Evolutionary conservation across 257 asterid genomes (phyloP), one percentile per base, ranked within the genome.

Genomic region (Cruciata laevipes): DNA sequence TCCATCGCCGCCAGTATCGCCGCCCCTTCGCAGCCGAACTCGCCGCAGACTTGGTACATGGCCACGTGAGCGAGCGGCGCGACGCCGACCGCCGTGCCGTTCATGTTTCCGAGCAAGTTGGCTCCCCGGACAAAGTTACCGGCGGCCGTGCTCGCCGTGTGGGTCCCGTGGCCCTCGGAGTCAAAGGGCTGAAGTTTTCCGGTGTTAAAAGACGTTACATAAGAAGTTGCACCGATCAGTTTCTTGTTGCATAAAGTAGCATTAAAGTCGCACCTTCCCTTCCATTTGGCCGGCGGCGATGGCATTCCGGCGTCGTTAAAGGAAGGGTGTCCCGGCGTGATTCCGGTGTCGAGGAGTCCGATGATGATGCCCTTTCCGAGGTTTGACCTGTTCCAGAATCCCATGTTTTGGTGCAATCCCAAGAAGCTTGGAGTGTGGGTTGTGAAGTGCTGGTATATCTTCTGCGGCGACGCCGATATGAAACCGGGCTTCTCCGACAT

Each of bases 271-370:
- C 70, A 66, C 7, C 3, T 66, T 0, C 70, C 70, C 47, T 49
- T 66, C 70, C 70, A 66, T 49, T 49, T 66, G 1, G 30, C n/a
- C 0, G 70, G 70, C 2, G 70, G 61, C 1, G 70, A 13, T 8
- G 70, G 61, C n/a, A 66, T 2, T 0, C 61, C 61, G 2, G 13
- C 61, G 20, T 47, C 70, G 13, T 17, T 49, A n/a, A 66, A 66
- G 0, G 70, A 66, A 5, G 70, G 70, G 12, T 66, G 70, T 0
- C 5, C 20, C 5, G 69, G 69, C 1, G 58, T 24, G 5, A 66
- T 66, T 20, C 70, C 70, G 4, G 61, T 66, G 61, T 66, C 70
- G 61, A 66, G 1, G 9, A 66, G n/a, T 66, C 70, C 70, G 33
- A 66, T 49, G 10, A 66, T 49, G 3, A 66, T 20, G 4, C 70